Evolutionary conservation across 352 stramenopile species (phyloP).

Genomic region (Lagenidium giganteum): DNA sequence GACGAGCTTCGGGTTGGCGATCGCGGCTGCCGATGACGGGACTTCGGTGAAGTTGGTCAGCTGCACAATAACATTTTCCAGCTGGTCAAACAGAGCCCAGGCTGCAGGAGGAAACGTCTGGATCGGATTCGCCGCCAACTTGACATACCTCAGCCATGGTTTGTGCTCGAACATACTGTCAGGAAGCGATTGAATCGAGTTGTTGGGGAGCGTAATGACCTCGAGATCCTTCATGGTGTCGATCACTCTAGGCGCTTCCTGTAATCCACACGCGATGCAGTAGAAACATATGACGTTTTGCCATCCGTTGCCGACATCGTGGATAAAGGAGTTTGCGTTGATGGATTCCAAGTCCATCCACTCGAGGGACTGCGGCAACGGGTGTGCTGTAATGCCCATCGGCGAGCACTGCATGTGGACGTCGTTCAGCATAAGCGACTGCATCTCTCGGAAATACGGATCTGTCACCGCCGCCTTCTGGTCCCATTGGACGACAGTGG

Average conservation of each 20-base stretch:
- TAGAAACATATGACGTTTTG: neutral
- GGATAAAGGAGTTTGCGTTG: neutral
- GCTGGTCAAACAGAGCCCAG: constrained; percentile 1
- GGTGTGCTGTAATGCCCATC: neutral
- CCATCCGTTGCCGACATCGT: constrained; percentile 2
- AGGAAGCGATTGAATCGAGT: constrained; percentile 1
- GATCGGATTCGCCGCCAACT: neutral
- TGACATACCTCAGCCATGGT: no score
- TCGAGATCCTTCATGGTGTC: neutral
- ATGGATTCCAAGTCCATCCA: constrained; percentile 5
- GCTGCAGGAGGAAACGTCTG: neutral
- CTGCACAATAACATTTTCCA: neutral
- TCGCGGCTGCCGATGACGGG: constrained; percentile 2
- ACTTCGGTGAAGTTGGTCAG: constrained; percentile 7
- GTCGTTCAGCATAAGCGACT: neutral
- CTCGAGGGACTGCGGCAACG: constrained; percentile 1
- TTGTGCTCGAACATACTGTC: neutral
- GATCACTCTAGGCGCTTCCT: neutral
- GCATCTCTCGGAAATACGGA: no score
- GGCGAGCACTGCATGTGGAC: neutral
- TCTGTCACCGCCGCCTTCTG: neutral
- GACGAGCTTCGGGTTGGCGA: neutral
- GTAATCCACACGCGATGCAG: constrained; percentile 1
- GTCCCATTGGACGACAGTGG: neutral
- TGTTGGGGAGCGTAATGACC: neutral